phyloP scores from a whole-genome alignment of 306 rosid species.

The Argentina anserina region DNA sequence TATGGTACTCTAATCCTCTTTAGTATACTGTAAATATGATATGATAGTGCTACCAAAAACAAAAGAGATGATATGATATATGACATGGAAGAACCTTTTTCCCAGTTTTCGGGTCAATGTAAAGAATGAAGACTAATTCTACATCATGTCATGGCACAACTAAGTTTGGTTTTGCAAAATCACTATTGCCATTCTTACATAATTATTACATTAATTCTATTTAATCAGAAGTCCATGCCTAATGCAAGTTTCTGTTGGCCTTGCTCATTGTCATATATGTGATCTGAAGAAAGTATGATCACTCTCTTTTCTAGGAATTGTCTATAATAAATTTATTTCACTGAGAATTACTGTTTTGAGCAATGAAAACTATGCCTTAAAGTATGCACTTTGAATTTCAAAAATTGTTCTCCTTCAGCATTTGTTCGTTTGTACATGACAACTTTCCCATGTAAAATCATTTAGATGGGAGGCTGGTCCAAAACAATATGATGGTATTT shows the following conservation, averaged over 20 bases:
- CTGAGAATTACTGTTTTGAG: neutral
- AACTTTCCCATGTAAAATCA: conserved; percentile 23
- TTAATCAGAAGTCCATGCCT: neutral
- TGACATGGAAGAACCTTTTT: neutral
- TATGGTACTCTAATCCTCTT: neutral
- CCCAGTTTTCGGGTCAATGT: neutral
- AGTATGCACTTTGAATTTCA: neutral
- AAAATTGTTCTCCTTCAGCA: neutral
- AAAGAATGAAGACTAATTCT: neutral
- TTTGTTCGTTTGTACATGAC: conserved; percentile 9
- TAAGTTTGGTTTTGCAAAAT: neutral
- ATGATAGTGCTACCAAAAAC: too few species aligned
- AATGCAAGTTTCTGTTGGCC: neutral
- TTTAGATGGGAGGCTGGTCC: conserved; percentile 85
- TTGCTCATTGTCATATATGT: neutral
- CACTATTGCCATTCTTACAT: neutral
- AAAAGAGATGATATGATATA: too few species aligned
- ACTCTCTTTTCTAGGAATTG: neutral
- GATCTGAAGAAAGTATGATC: neutral
- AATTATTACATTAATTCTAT: neutral
- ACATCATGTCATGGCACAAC: neutral
- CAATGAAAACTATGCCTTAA: neutral
- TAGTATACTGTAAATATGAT: neutral
- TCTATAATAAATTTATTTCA: neutral
- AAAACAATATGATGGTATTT: conserved; percentile 66